Conservation (phyloP, 495 filamentous ascomycete species). For the Penicillium silybi region DNA sequence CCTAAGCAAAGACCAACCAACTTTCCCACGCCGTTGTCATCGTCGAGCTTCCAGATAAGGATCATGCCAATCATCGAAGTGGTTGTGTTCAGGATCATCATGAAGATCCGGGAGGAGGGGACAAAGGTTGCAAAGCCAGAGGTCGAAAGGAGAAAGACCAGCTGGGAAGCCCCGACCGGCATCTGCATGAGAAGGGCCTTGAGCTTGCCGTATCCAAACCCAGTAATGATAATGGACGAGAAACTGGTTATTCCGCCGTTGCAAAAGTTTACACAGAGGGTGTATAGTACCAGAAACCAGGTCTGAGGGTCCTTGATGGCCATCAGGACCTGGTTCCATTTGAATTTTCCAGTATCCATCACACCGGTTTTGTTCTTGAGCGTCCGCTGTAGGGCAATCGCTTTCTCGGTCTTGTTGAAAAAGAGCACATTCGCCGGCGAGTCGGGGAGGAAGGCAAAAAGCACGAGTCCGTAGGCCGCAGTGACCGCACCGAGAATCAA, state of each 20-base stretch:
- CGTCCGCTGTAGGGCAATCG: constrained; percentile 54
- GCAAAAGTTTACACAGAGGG: constrained; percentile 38
- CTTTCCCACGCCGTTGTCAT: constrained; percentile 45
- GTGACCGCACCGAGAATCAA: constrained; percentile 37
- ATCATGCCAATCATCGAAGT: constrained; percentile 50
- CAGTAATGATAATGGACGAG: constrained; percentile 35
- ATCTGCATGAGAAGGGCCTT: constrained; percentile 36
- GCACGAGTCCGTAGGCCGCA: constrained; percentile 32
- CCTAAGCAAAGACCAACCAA: constrained; percentile 55
- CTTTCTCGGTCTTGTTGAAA: constrained; percentile 41
- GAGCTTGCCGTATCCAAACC: constrained; percentile 38
- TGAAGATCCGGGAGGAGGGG: constrained; percentile 23
- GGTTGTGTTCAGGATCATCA: constrained; percentile 30
- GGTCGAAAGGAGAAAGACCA: constrained; percentile 33
- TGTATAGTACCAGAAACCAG: constrained; percentile 41
- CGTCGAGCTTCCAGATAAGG: constrained; percentile 54
- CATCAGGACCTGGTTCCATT: constrained; percentile 51
- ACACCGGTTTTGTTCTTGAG: constrained; percentile 56
- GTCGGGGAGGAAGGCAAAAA: constrained; percentile 45
- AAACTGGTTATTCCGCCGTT: constrained; percentile 47
- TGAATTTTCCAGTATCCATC: constrained; percentile 54
- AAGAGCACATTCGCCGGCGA: constrained; percentile 44
- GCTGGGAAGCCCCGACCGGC: constrained; percentile 33
- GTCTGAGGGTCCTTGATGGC: constrained; percentile 50
- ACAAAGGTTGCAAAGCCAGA: constrained; percentile 29